These are phyloP conservation scores for Andrographis paniculata DNA, from an alignment of 305 asterid genomes.

Conservation along the genomic window DNA sequence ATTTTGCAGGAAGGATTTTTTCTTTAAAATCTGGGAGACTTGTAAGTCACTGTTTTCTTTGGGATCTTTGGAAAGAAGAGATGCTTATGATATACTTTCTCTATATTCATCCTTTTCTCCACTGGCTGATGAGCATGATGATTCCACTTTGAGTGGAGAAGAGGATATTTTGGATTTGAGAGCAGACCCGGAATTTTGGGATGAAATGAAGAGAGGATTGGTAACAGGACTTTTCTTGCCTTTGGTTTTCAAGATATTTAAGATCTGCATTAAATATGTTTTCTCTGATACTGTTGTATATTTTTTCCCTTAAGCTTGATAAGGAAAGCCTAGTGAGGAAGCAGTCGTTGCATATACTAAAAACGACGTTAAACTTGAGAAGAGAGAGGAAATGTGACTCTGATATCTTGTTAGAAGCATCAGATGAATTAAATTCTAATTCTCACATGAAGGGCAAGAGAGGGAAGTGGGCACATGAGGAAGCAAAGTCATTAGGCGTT, in stretches of 20 bases:
- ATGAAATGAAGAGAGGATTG: slow-evolving; percentile 85
- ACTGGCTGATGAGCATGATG: slow-evolving; percentile 35
- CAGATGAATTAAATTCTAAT: slow-evolving; percentile 33
- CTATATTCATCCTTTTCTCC: slow-evolving; percentile 54
- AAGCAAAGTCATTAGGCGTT: slow-evolving; percentile 83
- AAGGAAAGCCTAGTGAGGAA: slow-evolving; percentile 82
- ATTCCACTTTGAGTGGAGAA: slow-evolving; percentile 26
- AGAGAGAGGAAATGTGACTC: slow-evolving; percentile 36
- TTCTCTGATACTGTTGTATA: slow-evolving; percentile 19
- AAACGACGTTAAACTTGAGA: slow-evolving; percentile 43
- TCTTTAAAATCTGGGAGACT: slow-evolving; percentile 56
- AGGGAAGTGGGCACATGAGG: slow-evolving; percentile 87
- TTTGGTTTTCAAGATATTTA: neutral
- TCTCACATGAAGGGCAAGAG: slow-evolving; percentile 45
- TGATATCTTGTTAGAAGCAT: slow-evolving; percentile 29
- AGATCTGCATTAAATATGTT: slow-evolving; percentile 15
- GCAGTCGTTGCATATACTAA: slow-evolving; percentile 72
- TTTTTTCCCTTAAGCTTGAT: slow-evolving; percentile 48
- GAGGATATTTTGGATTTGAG: slow-evolving; percentile 45
- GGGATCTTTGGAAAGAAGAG: slow-evolving; percentile 79
- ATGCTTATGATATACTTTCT: slow-evolving; percentile 81
- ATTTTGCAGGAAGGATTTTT: slow-evolving; percentile 47
- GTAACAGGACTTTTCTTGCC: slow-evolving; percentile 28
- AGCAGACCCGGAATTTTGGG: slow-evolving; percentile 61
- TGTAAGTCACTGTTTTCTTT: slow-evolving; percentile 60